These are phyloP conservation scores for Diplodia scrobiculata DNA, from an alignment of 2,329 filamentous ascomycete genomes.

Conservation along the genomic window DNA sequence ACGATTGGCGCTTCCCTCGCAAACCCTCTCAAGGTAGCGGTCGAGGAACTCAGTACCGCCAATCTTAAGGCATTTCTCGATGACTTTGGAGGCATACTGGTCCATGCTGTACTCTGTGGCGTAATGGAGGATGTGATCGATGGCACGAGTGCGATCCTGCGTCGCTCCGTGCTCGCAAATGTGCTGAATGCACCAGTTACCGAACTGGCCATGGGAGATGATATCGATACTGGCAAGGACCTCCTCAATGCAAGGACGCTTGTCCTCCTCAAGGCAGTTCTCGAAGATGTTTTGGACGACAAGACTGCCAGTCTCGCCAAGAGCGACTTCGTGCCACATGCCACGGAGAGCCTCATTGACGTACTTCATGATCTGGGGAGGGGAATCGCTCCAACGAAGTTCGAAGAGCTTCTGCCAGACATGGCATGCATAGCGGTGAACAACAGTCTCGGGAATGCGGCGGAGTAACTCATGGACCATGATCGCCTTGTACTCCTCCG, in stretches of 20 bases:
- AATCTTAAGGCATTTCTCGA: conserved; percentile 98
- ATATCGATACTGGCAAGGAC: conserved; percentile 94
- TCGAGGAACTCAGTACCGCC: conserved; percentile 86
- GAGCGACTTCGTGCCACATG: conserved; percentile 98
- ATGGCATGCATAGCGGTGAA: conserved; percentile 97
- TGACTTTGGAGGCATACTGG: conserved; percentile 97
- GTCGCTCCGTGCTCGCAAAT: conserved; percentile 95
- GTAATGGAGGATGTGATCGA: conserved; percentile 92
- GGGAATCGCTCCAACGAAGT: conserved; percentile 89
- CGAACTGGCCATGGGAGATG: conserved; percentile 95
- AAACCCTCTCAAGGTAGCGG: conserved; percentile 90
- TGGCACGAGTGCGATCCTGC: conserved; percentile 85
- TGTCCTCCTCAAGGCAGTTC: conserved; percentile 97
- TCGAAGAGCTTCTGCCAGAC: conserved; percentile 99
- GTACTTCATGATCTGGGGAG: conserved; percentile 97
- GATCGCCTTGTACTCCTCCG: conserved; percentile 94
- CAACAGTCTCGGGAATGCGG: conserved; percentile 94
- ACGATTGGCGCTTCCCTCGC: conserved; percentile 84
- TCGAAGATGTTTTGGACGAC: conserved; percentile 99
- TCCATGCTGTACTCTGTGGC: conserved; percentile 98
- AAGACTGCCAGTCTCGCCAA: conserved; percentile 94
- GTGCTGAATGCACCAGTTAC: conserved; percentile 99
- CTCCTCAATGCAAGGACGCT: conserved; percentile 97
- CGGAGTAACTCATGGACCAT: conserved; percentile 98
- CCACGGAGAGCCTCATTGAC: conserved; percentile 93